Base-by-base conservation (phyloP, 169 alveolate genomes). In the Cryptosporidium sp. region DNA sequence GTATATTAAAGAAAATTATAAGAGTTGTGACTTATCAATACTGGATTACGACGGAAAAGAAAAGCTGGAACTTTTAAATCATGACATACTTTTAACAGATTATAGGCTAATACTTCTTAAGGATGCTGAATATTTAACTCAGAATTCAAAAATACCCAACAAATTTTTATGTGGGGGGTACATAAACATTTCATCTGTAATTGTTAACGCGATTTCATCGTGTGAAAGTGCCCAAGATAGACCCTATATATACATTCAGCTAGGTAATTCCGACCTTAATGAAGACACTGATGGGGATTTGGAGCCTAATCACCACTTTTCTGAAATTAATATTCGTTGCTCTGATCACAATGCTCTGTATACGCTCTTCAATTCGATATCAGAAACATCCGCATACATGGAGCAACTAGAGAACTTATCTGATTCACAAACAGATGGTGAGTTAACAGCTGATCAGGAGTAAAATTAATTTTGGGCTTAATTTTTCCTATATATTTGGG, bases 131-230 rank as follows among this genome's bases (percentile, higher is more conserved):
- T 80, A 62, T 29, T 21, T 12, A 8, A 23, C 48, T 12, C 67
- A 21, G 16, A 41, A 21, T 26, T 41, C 74, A 26, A 80, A 80
- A 80, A 35, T 80, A 10, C 89, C 89, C 10, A 61, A 10, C n/a
- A 62, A 39, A 14, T 80, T 80, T 31, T 39, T 48, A 2, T 18
- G 50, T 26, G 71, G 62, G n/a, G 18, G 45, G 9, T 80, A 45
- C 23, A 41, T 80, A 6, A 14, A 65, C 45, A 80, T 80, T 29
- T 80, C 89, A 26, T 41, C 71, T 62, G 62, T 80, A 43, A 39
- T 80, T 23, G 75, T 80, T 9, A 59, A 80, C 52, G 89, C 89
- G 23, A 39, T 65, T 37, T 59, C 74, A 37, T 61, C 89, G 10
- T 43, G 58, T 48, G 39, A 21, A 23, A 18, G n/a, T 7, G 69